Conservation (phyloP, 2,329 filamentous ascomycete species). For the Apiospora sp. region DNA sequence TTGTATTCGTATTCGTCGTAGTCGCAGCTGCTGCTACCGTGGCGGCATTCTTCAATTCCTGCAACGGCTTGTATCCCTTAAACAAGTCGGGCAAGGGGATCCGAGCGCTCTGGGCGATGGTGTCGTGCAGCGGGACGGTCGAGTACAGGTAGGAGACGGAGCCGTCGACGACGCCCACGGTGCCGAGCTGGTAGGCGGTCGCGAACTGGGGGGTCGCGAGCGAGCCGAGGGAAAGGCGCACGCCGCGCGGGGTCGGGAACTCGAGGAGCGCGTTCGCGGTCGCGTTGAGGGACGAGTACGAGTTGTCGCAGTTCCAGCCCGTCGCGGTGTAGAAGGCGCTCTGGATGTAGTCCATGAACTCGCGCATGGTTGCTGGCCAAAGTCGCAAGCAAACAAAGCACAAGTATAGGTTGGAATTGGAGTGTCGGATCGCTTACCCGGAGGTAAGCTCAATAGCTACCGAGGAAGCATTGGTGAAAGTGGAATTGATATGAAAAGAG, state of each 20-base stretch:
- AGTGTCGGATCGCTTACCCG: slow-evolving; percentile 19
- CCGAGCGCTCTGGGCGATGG: slow-evolving; percentile 73
- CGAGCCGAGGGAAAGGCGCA: slow-evolving; percentile 88
- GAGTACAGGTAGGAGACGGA: slow-evolving; percentile 98
- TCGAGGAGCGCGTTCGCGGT: slow-evolving; percentile 87
- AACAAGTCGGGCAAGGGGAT: slow-evolving; percentile 82
- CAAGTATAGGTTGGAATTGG: not conserved
- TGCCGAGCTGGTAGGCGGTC: slow-evolving; percentile 91
- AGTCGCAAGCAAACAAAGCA: not conserved
- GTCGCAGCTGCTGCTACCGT: slow-evolving; percentile 15
- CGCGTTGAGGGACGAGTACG: slow-evolving; percentile 84
- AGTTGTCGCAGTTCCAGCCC: slow-evolving; percentile 91
- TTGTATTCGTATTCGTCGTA: slow-evolving; percentile 18
- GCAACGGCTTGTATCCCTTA: slow-evolving; percentile 81
- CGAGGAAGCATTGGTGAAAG: slow-evolving; percentile 13
- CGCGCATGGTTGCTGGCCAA: slow-evolving; percentile 71
- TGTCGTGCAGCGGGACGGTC: slow-evolving; percentile 75
- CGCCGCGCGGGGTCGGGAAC: slow-evolving; percentile 84
- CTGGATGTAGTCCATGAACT: slow-evolving; percentile 98
- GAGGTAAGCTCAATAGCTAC: slow-evolving; percentile 22
- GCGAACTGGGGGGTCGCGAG: slow-evolving; percentile 93
- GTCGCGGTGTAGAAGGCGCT: slow-evolving; percentile 87
- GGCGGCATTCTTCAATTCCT: slow-evolving; percentile 58
- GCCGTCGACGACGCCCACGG: slow-evolving; percentile 89
- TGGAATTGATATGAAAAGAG: not conserved